Base-by-base conservation (phyloP, 2,329 filamentous ascomycete genomes). In the Clarireedia sp. region DNA sequence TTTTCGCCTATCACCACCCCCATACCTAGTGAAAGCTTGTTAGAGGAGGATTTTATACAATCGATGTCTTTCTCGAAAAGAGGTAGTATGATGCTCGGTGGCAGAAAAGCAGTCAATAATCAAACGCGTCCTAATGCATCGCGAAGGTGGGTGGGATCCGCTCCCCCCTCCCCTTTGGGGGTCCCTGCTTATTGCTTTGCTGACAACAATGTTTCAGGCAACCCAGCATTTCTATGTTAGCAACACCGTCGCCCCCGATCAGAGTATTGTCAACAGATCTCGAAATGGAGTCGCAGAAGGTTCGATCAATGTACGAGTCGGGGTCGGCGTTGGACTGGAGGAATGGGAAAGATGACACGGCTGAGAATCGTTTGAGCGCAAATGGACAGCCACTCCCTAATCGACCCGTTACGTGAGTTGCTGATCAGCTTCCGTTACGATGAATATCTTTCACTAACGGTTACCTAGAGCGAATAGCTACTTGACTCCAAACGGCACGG, bases 31-130 rank as follows among this genome's bases (percentile, higher is more conserved):
- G 78, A 79, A 55, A 74, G 69, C 63, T 71, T 84, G 54, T 71
- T 83, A 60, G 80, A 81, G 59, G 78, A 82, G 71, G 78, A 77
- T 63, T 78, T 80, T 65, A 68, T 85, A 64, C 74, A 72, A 60
- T 73, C 74, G 55, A 69, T 85, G 61, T 75, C 75, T 61, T 85
- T 85, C 66, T 83, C 81, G 56, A 82, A 82, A 59, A 75, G 82
- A 62, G 82, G 82, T 61, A 85, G 81, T 69, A 73, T 85, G 63
- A 80, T 85, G 75, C 75, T 83, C 65, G 75, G 77, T 59, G 76
- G 74, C 52, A 76, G 76, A 65, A 69, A 67, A 49, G 65, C 59
- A 24, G 58, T 63, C 2, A 62, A 64, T 58, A 57, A 53, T 2
- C 64, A 66, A 41, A 58, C 56, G 40, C 57, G 65, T 8, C 43